Conservation (phyloP, 208 protist genomes). For the Leishmania arabica region DNA sequence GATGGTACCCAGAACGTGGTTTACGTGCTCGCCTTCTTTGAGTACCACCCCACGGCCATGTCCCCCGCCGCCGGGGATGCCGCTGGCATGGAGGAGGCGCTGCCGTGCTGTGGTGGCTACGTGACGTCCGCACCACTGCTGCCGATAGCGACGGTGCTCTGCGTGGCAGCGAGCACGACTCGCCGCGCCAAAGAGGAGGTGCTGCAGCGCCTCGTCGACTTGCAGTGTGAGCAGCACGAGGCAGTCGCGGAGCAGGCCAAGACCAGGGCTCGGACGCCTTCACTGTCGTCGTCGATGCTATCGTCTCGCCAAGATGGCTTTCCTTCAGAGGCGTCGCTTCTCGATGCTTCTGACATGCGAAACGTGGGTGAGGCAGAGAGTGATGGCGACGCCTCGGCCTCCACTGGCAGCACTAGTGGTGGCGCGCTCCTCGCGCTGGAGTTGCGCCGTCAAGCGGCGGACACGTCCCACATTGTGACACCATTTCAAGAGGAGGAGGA, state of each 20-base stretch:
- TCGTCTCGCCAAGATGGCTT: neutral
- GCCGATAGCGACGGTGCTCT: conserved; percentile 80
- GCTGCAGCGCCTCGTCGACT: conserved; percentile 70
- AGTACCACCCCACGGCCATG: conserved; percentile 51
- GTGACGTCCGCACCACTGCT: conserved; percentile 69
- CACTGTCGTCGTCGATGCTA: neutral
- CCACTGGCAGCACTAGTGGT: neutral
- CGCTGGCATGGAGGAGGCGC: conserved; percentile 21
- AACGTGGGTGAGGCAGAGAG: neutral
- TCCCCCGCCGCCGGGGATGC: neutral
- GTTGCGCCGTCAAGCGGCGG: conserved; percentile 33
- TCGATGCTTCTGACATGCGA: conserved; percentile 21
- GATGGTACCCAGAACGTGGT: conserved; percentile 35
- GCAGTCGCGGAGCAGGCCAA: conserved; percentile 24
- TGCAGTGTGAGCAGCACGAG: conserved; percentile 75
- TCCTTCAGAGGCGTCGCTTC: neutral
- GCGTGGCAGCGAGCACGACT: conserved; percentile 42
- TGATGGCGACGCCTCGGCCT: neutral
- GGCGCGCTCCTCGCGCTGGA: conserved; percentile 28
- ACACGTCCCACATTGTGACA: conserved; percentile 28
- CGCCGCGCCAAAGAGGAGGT: conserved; percentile 64
- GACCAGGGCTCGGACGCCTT: neutral
- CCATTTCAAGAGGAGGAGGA: conserved; percentile 33
- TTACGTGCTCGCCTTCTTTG: conserved; percentile 82
- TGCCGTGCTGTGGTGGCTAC: conserved; percentile 71